Conservation (phyloP, 345 rosid species). For the Syzygium oleosum region DNA sequence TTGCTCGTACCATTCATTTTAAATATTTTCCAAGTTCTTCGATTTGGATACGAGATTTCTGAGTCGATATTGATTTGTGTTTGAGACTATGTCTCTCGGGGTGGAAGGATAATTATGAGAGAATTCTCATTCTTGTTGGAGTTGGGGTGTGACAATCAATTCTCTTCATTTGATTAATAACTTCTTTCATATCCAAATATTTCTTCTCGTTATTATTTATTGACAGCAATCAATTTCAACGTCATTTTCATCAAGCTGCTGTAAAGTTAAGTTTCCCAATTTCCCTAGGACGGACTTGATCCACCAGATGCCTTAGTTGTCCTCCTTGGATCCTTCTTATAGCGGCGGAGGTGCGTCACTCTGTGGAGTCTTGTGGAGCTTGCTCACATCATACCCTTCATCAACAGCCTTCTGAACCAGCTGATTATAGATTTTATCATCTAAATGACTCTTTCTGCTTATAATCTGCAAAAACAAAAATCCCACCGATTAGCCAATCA, state of each 20-base stretch:
- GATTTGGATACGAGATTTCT: neutral
- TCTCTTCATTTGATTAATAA: neutral
- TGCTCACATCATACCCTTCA: slow-evolving; percentile 61
- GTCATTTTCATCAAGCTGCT: neutral
- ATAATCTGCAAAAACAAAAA: slow-evolving; percentile 30
- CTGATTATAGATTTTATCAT: slow-evolving; percentile 48
- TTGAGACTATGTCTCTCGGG: no score
- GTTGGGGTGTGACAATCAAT: neutral
- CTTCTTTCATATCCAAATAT: neutral
- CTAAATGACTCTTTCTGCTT: slow-evolving; percentile 46
- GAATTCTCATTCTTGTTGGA: neutral
- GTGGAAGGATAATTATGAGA: neutral
- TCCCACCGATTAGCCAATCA: neutral
- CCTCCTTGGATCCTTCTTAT: slow-evolving; percentile 20
- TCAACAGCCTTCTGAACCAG: slow-evolving; percentile 51
- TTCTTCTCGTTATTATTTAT: neutral
- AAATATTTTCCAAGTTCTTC: neutral
- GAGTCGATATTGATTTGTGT: neutral
- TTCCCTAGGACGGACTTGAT: slow-evolving; percentile 57
- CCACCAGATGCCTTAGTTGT: slow-evolving; percentile 71
- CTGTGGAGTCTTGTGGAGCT: slow-evolving; percentile 73
- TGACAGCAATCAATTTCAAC: neutral
- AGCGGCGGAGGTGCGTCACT: slow-evolving; percentile 51
- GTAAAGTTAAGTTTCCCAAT: neutral
- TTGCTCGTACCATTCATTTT: neutral